A percentile compares a stretch with the other conserved stretches of the same genome.
Evolutionary conservation across 169 alveolate genomes (phyloP).

Genomic region (Theileria equi): DNA sequence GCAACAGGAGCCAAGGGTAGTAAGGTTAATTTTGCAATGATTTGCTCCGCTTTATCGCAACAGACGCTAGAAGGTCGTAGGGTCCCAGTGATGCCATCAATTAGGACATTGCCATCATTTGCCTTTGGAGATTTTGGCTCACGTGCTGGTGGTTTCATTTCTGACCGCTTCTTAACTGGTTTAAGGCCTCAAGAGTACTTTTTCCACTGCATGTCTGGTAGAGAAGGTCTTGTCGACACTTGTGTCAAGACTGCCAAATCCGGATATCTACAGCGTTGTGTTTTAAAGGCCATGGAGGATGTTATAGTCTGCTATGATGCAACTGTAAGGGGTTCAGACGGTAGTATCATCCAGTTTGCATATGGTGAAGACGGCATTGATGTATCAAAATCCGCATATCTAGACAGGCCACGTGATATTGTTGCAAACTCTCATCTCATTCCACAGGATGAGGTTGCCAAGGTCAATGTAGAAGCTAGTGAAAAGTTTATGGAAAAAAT

Average conservation of each 20-base stretch:
- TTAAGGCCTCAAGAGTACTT: constrained; percentile 95
- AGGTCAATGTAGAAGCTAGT: constrained; percentile 22
- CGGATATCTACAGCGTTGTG: constrained; percentile 97
- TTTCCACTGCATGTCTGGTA: constrained; percentile 99
- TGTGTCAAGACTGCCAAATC: constrained; percentile 97
- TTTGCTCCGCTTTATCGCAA: constrained; percentile 91
- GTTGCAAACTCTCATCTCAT: constrained; percentile 53
- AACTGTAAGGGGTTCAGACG: constrained; percentile 96
- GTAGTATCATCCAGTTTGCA: constrained; percentile 90
- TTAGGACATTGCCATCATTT: constrained; percentile 92
- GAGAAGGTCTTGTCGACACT: constrained; percentile 99
- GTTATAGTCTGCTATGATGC: constrained; percentile 92
- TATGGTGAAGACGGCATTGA: constrained; percentile 98
- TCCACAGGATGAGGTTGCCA: constrained; percentile 19
- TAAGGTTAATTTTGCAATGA: constrained; percentile 91
- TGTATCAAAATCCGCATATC: constrained; percentile 87
- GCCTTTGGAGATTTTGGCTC: constrained; percentile 93
- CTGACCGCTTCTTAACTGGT: constrained; percentile 97
- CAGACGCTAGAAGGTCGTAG: constrained; percentile 95
- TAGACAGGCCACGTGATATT: constrained; percentile 79
- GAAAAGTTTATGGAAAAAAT: constrained; percentile 11
- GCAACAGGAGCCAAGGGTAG: constrained; percentile 97
- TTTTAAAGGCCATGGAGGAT: constrained; percentile 93
- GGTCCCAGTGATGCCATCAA: constrained; percentile 93
- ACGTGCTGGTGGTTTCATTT: constrained; percentile 93